Evolutionary conservation across 352 stramenopile genomes (phyloP).

Genomic region (Phytophthora pseudosyringae): DNA sequence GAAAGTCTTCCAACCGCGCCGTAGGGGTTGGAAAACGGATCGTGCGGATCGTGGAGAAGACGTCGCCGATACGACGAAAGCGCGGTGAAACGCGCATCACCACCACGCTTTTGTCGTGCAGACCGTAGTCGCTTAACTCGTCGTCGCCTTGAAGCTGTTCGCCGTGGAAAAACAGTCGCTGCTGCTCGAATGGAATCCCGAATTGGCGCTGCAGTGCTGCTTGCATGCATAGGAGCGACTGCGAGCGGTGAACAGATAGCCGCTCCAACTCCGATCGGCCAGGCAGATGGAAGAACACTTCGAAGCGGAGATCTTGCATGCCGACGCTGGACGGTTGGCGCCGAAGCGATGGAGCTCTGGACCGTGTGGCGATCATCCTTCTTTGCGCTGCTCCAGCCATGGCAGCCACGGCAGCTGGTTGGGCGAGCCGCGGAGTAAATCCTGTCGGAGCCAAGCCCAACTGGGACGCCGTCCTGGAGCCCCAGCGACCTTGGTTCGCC

Average conservation of each 20-base stretch:
- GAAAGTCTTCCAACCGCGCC: slow-evolving; percentile 51
- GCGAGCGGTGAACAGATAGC: slow-evolving; percentile 49
- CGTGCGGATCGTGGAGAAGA: slow-evolving; percentile 66
- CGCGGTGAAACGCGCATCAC: slow-evolving; percentile 51
- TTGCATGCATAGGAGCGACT: slow-evolving; percentile 61
- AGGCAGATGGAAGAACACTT: slow-evolving; percentile 61
- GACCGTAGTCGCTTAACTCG: slow-evolving; percentile 59
- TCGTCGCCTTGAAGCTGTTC: slow-evolving; percentile 70
- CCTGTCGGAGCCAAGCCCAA: slow-evolving; percentile 5
- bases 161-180: slow-evolving; percentile 60
- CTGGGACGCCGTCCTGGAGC: slow-evolving; percentile 7
- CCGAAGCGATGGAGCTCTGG: slow-evolving; percentile 7
- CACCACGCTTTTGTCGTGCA: slow-evolving; percentile 61
- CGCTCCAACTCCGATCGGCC: slow-evolving; percentile 39
- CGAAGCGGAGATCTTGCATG: slow-evolving; percentile 45
- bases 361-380: slow-evolving; percentile 11
- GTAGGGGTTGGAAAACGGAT: slow-evolving; percentile 45
- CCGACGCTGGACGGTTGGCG: slow-evolving; percentile 30
- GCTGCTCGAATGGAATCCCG: slow-evolving; percentile 62
- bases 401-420: slow-evolving; percentile 16
- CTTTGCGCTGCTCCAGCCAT: slow-evolving; percentile 18
- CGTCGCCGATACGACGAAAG: slow-evolving; percentile 68
- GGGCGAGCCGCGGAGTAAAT: slow-evolving; percentile 17
- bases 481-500: slow-evolving; percentile 8
- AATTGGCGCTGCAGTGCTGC: slow-evolving; percentile 68